Evolutionary conservation across 2,329 filamentous ascomycete genomes (phyloP), one percentile per base, ranked within the genome.

Genomic region (Simplicillium sp.): DNA sequence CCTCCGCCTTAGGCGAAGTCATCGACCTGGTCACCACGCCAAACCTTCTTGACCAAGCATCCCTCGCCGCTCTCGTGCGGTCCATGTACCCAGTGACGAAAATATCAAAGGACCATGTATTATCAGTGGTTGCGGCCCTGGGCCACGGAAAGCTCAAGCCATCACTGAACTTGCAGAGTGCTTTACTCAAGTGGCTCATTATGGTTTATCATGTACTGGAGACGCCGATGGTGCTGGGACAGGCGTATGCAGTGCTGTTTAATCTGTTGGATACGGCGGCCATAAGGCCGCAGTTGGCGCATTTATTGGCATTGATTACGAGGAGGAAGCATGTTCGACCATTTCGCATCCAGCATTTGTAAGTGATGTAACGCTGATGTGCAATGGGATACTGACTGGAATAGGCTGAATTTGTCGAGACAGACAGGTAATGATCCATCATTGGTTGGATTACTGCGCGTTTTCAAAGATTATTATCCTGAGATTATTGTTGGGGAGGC

Each of bases 381-480:
- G 31, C 37, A 2, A 8, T 40, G 14, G 15, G 12, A 13, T 9
- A 14, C 15, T 29, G 33, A 7, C 5, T 28, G 15, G 8, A 13
- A 9, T 34, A 82, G 77, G 38, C 65, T 82, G 46, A 66, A 67
- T 31, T 57, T 81, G 29, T 73, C 75, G 3, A 63, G 77, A 34
- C 74, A 78, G 52, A 74, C 70, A 4, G 82, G 81, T 14, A 83
- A 84, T 52, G 87, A 94, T 42, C 82, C 82, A 37, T 74, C 80
- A 39, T 65, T 94, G 29, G 71, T 84, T 31, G 84, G 84, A 3
- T 67, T 94, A 14, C 66, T 94, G 38, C 76, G 83, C 41, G 78
- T 90, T n/a, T 94, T 82, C 65, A 92, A 92, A 56, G 87, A 90
- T 56, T 94, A 90, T 59, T 94, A 90, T 53, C 87, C 87, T 0